phyloP scores from a whole-genome alignment of 1,284 basidiomycete genomes.

The Ganoderma multipileum region DNA sequence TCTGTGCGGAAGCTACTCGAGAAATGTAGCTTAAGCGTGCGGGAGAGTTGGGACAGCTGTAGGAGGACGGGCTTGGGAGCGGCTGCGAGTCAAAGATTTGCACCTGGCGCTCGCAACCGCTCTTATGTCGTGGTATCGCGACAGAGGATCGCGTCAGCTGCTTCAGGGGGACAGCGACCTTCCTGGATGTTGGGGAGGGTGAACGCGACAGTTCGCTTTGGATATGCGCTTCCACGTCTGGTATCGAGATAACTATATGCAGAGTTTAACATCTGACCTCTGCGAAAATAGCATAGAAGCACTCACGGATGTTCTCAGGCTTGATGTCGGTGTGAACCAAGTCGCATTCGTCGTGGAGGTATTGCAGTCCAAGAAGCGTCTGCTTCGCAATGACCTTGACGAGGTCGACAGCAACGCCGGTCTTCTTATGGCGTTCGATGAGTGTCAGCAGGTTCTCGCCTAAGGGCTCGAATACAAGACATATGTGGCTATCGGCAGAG shows the following conservation, averaged over 20 bases:
- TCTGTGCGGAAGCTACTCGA: constrained; percentile 35
- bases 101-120: constrained; percentile 62
- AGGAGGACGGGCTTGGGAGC: constrained; percentile 50
- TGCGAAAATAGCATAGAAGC: not conserved
- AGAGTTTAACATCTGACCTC: constrained; percentile 12
- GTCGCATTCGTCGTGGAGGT: constrained; percentile 90
- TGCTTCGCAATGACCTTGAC: constrained; percentile 88
- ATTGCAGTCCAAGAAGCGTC: constrained; percentile 87
- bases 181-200: constrained; percentile 71
- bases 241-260: constrained; percentile 75
- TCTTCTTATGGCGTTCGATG: constrained; percentile 87
- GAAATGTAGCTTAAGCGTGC: constrained; percentile 44
- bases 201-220: constrained; percentile 68
- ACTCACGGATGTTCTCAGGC: constrained; percentile 90
- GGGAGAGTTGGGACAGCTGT: constrained; percentile 53
- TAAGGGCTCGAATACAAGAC: constrained; percentile 91
- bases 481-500: constrained; percentile 79
- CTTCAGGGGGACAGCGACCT: constrained; percentile 72
- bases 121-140: constrained; percentile 60
- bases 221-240: constrained; percentile 76
- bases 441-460: constrained; percentile 88
- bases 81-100: constrained; percentile 84
- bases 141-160: constrained; percentile 60
- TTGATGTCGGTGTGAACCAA: constrained; percentile 91
- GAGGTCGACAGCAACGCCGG: constrained; percentile 80